A percentile compares a stretch with the other conserved stretches of the same genome.
Conservation (phyloP, 1,284 basidiomycete genomes). For the Exobasidium cylindrosporum region DNA sequence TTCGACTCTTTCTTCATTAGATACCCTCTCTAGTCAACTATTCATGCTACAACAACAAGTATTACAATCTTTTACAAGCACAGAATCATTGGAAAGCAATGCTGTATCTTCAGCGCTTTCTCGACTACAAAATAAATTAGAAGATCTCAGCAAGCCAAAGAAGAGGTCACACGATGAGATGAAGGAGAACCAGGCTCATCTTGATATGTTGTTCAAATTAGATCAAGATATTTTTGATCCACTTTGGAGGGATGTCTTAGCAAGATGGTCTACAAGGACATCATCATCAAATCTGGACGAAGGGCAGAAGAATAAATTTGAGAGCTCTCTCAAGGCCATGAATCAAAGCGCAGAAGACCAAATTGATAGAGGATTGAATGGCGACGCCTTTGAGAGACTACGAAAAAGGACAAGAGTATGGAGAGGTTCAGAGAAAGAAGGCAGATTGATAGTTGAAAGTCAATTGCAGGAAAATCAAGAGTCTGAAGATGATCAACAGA, state of each 20-base stretch:
- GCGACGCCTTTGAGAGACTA: slow-evolving; percentile 40
- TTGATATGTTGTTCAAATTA: slow-evolving; percentile 23
- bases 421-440: slow-evolving; percentile 23
- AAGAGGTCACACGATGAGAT: background rate
- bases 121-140: background rate
- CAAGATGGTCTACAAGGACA: slow-evolving; percentile 28
- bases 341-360: slow-evolving; percentile 39
- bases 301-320: slow-evolving; percentile 24
- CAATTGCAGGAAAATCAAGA: background rate
- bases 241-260: slow-evolving; percentile 25
- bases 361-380: slow-evolving; percentile 36
- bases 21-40: background rate
- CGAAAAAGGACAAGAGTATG: slow-evolving; percentile 42
- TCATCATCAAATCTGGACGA: slow-evolving; percentile 21
- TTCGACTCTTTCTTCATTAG: background rate
- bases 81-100: background rate
- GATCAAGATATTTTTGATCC: slow-evolving; percentile 19
- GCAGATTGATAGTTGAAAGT: slow-evolving; percentile 12
- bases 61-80: background rate
- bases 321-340: slow-evolving; percentile 42
- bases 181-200: background rate
- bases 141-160: background rate
- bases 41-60: background rate
- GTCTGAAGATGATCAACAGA: background rate
- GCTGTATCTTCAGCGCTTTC: background rate